Evolutionary conservation across 345 rosid genomes (phyloP).

Genomic region (Salix udensis): DNA sequence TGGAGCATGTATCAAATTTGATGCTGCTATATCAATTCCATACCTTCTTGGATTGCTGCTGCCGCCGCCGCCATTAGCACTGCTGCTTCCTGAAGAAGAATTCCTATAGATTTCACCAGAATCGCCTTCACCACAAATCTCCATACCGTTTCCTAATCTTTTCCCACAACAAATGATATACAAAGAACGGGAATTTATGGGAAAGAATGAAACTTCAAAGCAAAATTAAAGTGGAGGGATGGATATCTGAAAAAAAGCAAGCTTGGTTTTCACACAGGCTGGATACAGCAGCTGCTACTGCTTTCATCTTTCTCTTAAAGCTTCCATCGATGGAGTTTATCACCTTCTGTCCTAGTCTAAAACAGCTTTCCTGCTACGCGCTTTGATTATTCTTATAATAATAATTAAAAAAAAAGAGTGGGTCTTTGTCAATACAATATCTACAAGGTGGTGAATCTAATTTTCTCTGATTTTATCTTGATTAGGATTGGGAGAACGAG

Average conservation of each 20-base stretch:
- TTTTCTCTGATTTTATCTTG: neutral
- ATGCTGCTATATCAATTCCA: conserved; percentile 24
- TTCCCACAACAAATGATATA: neutral
- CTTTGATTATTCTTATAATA: neutral
- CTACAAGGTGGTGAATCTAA: neutral
- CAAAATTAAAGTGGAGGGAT: neutral
- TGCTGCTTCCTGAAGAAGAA: neutral
- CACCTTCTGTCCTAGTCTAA: neutral
- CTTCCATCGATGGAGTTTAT: neutral
- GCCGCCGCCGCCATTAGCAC: neutral
- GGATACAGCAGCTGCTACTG: neutral
- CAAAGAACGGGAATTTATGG: neutral
- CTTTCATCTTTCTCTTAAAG: neutral
- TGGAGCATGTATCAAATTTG: conserved; percentile 31
- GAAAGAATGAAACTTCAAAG: neutral
- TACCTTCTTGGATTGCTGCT: conserved; percentile 15
- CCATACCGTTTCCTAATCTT: conserved; percentile 1
- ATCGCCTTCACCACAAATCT: neutral
- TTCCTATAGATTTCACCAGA: neutral
- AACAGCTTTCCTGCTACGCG: neutral
- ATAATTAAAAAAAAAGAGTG: no score
- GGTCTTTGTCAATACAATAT: neutral
- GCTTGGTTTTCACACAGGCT: neutral
- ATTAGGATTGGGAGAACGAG: neutral
- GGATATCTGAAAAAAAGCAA: neutral